Evolutionary conservation across 1,284 basidiomycete species (phyloP), one percentile per base, ranked within the genome.

Genomic region (Cerrena zonata): DNA sequence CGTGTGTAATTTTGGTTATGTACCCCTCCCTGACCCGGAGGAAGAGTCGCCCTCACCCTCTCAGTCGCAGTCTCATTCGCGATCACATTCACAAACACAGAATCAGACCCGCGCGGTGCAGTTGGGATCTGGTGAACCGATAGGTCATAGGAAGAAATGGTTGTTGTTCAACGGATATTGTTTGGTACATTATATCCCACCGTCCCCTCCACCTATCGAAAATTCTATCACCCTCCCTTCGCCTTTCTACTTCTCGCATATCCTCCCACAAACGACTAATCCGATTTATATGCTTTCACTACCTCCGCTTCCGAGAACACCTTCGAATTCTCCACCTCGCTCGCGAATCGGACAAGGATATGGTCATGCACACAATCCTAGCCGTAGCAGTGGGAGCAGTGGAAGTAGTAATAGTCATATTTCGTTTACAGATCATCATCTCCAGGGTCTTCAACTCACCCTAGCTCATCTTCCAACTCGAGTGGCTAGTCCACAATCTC

Each of bases 1-100:
- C 37, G 75, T 90, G 21, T 88, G 83, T 64, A 90, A 90, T 62
- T 72, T 90, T 46, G 87, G 87, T 5, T 88, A 80, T 59, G 73
- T 90, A 5, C 80, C 80, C 0, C 72, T 74, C 0, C 62, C 64
- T 11, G 60, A 58, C 18, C 56, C 69, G n/a, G 70, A 76, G 0
- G 49, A 45, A 19, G 27, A 39, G 4, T 52, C 53, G 7, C 47
- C 50, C 47, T 21, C 37, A 7, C 45, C 47, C 5, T 30, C 21
- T 30, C n/a, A n/a, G n/a, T n/a, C n/a, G n/a, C n/a, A n/a, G n/a
- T n/a, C n/a, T n/a, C n/a, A n/a, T n/a, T n/a, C n/a, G n/a, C n/a
- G n/a, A 18, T 46, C 5, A 23, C 5, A 10, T 49, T 40, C n/a
- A n/a, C n/a, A n/a, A n/a, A n/a, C n/a, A n/a, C n/a, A n/a, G n/a